A percentile compares a stretch with the other conserved stretches of the same genome.
Conservation (phyloP, 495 filamentous ascomycete genomes). For the Chaetomium fimeti region DNA sequence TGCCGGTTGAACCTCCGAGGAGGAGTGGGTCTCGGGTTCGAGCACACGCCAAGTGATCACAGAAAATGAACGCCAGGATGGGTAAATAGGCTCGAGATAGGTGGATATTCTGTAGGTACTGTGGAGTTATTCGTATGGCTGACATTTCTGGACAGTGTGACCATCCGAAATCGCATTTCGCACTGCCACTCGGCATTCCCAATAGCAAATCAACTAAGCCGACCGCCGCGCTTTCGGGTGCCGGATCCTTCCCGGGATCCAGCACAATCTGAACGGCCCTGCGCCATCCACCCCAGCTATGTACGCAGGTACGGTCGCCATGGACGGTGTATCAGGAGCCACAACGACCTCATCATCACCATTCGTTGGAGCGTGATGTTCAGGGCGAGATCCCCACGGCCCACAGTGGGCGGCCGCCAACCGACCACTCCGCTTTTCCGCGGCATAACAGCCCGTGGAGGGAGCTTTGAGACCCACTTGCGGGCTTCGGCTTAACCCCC, state of each 20-base stretch:
- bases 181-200: slow-evolving; percentile 11
- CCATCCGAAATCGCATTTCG: not conserved
- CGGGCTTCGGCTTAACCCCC: not conserved
- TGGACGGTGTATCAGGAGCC: not conserved
- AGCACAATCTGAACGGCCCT: not conserved
- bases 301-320: not conserved
- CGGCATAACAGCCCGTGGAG: not conserved
- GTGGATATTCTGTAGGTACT: not conserved
- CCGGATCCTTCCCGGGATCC: not conserved
- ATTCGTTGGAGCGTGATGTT: not conserved
- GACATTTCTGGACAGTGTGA: too few species aligned
- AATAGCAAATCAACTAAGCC: slow-evolving; percentile 2
- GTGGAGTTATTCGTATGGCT: too few species aligned
- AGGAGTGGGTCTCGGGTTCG: not conserved
- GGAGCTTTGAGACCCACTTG: not conserved
- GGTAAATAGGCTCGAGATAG: too few species aligned
- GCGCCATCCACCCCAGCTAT: not conserved
- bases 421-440: not conserved
- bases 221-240: not conserved
- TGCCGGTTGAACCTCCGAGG: not conserved
- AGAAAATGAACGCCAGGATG: not conserved
- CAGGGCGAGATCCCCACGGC: not conserved
- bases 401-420: not conserved
- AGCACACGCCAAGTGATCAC: not conserved
- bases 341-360: not conserved